Evolutionary conservation across 768 basidiomycete species (phyloP).

Genomic region (Chalciporus pseudorubinellus): DNA sequence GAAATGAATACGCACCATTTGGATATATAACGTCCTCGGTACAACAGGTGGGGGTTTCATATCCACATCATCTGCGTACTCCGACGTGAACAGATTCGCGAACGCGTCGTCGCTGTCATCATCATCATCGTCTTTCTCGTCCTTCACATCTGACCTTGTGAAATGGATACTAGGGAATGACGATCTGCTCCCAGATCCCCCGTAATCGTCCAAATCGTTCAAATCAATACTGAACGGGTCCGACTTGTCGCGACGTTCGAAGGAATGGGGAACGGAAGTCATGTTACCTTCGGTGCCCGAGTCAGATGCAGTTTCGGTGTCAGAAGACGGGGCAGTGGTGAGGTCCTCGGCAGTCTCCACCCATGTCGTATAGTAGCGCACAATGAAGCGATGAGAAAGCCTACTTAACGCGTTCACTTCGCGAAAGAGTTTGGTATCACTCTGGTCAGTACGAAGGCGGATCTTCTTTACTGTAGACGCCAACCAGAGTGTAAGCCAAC

Average conservation of each 20-base stretch:
- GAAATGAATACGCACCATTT: slow-evolving; percentile 61
- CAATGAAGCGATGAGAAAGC: slow-evolving; percentile 86
- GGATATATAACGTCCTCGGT: slow-evolving; percentile 79
- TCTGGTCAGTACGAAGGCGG: slow-evolving; percentile 71
- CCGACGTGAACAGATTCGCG: slow-evolving; percentile 34
- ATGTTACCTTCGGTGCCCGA: slow-evolving; percentile 44
- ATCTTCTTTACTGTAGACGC: slow-evolving; percentile 76
- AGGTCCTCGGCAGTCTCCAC: slow-evolving; percentile 65
- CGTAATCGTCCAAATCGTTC: slow-evolving; percentile 58
- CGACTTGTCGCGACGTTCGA: slow-evolving; percentile 41
- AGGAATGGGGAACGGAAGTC: slow-evolving; percentile 54
- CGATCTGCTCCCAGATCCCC: slow-evolving; percentile 48
- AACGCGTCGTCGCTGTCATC: slow-evolving; percentile 43
- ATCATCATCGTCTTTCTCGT: slow-evolving; percentile 42
- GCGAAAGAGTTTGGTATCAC: slow-evolving; percentile 83
- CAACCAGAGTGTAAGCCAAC: not conserved
- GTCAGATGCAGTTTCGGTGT: slow-evolving; percentile 39
- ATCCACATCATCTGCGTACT: slow-evolving; percentile 34
- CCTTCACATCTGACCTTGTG: slow-evolving; percentile 43
- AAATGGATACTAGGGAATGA: slow-evolving; percentile 88
- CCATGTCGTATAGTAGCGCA: slow-evolving; percentile 91
- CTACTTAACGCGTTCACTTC: slow-evolving; percentile 89
- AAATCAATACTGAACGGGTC: slow-evolving; percentile 67
- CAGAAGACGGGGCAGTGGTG: slow-evolving; percentile 48
- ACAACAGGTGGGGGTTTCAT: slow-evolving; percentile 29